phyloP scores from a whole-genome alignment of 495 filamentous ascomycete genomes.

The Podospora comata region DNA sequence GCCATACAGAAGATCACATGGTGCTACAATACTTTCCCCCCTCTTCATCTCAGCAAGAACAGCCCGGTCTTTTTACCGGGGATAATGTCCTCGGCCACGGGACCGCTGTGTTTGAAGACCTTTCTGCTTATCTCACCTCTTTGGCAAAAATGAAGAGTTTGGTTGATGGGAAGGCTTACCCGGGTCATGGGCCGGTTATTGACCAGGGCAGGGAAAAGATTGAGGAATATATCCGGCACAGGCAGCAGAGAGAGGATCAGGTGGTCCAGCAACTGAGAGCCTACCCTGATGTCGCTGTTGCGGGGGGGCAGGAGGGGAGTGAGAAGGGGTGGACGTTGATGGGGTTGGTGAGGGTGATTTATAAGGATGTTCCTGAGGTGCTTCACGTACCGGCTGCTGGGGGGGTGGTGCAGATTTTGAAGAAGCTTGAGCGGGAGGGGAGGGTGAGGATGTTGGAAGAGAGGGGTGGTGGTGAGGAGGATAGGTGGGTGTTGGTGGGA shows the following conservation, averaged over 20 bases:
- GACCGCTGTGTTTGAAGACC: constrained; percentile 86
- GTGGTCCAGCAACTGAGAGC: constrained; percentile 64
- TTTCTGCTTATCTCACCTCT: constrained; percentile 67
- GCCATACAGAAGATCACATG: constrained; percentile 87
- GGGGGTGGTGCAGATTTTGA: constrained; percentile 65
- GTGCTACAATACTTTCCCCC: constrained; percentile 62
- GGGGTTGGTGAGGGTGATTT: constrained; percentile 83
- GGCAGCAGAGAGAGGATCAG: constrained; percentile 75
- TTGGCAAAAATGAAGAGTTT: constrained; percentile 65
- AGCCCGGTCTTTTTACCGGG: constrained; percentile 76
- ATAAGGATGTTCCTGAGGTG: constrained; percentile 69
- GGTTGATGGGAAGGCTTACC: constrained; percentile 56
- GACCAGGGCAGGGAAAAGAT: constrained; percentile 63
- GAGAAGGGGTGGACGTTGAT: constrained; percentile 69
- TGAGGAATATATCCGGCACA: constrained; percentile 76
- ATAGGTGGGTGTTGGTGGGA: constrained; percentile 51
- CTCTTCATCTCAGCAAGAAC: constrained; percentile 46
- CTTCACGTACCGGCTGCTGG: constrained; percentile 69
- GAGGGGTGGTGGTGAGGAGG: constrained; percentile 8
- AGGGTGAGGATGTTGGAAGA: constrained; percentile 48
- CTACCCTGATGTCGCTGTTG: constrained; percentile 31
- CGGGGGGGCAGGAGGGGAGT: constrained; percentile 39
- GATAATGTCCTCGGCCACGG: constrained; percentile 95
- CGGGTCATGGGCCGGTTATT: constrained; percentile 79
- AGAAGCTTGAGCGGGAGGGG: constrained; percentile 67